A percentile compares a stretch with the other conserved stretches of the same genome.
These are phyloP conservation scores for Malassezia pachydermatis DNA, from an alignment of 1,284 basidiomycete genomes.

Conservation along the genomic window DNA sequence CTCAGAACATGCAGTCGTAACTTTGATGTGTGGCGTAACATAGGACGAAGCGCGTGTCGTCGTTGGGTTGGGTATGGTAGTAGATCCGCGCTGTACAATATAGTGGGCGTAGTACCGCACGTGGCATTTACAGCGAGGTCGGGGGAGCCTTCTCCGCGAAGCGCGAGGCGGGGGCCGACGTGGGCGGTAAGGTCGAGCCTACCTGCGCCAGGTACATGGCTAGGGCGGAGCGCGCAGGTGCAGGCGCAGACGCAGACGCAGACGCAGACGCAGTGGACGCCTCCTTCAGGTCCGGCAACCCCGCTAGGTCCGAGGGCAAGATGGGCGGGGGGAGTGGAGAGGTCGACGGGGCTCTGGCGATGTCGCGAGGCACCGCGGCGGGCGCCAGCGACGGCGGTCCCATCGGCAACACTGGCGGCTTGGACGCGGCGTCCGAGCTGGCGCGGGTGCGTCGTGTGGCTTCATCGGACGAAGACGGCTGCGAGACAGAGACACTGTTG, in stretches of 20 bases:
- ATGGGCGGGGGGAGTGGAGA: no score
- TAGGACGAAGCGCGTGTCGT: no score
- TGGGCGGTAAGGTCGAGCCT: background rate
- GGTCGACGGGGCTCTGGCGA: no score
- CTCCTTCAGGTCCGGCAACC: no score
- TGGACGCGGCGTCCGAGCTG: slow-evolving; percentile 9
- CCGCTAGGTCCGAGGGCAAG: no score
- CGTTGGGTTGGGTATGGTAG: no score
- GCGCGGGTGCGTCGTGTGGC: slow-evolving; percentile 10
- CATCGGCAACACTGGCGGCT: background rate
- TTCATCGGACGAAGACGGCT: background rate
- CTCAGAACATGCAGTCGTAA: slow-evolving; percentile 35
- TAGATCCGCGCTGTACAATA: slow-evolving; percentile 13
- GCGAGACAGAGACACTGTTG: slow-evolving; percentile 5
- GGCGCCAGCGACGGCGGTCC: background rate
- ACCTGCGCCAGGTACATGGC: slow-evolving; percentile 1
- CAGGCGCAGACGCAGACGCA: background rate
- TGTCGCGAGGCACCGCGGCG: no score
- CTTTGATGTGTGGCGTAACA: no score
- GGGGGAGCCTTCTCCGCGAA: no score
- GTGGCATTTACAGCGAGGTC: no score
- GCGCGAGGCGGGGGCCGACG: no score
- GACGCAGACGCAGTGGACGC: background rate
- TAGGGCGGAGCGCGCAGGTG: background rate
- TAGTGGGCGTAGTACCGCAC: no score